Percentiles rank a stretch among this genome's conserved stretches.
These are phyloP conservation scores for Penicillium riverlandense DNA, from an alignment of 495 filamentous ascomycete genomes.

Conservation along the genomic window DNA sequence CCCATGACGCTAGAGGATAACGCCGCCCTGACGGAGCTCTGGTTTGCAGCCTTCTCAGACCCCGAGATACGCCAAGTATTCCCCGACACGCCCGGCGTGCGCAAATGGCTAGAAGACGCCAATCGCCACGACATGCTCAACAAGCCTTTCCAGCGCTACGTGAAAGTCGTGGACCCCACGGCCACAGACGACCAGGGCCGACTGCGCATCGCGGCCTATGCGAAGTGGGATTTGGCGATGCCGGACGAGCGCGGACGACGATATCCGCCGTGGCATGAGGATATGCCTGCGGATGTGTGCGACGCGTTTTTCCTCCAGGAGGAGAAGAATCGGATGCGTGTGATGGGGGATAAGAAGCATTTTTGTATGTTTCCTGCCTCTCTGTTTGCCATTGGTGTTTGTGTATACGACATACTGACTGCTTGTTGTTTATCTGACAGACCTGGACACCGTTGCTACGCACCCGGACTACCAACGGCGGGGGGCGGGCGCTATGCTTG, in stretches of 20 bases:
- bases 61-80: conserved; percentile 8
- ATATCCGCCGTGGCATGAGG: conserved; percentile 18
- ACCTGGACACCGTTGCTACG: conserved; percentile 43
- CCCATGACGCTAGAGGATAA: conserved; percentile 16
- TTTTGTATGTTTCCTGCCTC: conserved; percentile 8
- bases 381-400: background rate
- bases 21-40: conserved; percentile 13
- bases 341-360: conserved; percentile 21
- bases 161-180: conserved; percentile 19
- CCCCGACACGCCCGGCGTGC: conserved; percentile 19
- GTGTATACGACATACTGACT: background rate
- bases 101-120: conserved; percentile 15
- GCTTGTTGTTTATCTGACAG: conserved; percentile 5
- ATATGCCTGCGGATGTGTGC: conserved; percentile 9
- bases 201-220: conserved; percentile 17
- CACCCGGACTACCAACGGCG: conserved; percentile 39
- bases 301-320: conserved; percentile 9
- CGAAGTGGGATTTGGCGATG: conserved; percentile 20
- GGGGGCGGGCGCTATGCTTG: conserved; percentile 44
- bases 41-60: conserved; percentile 21
- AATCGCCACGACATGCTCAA: conserved; percentile 12
- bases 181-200: conserved; percentile 7
- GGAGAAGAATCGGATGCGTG: conserved; percentile 10
- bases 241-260: conserved; percentile 17
- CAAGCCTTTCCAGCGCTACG: conserved; percentile 16